Evolutionary conservation across 257 asterid genomes (phyloP), one percentile per base, ranked within the genome.

Genomic region (Forsythia suspensa): DNA sequence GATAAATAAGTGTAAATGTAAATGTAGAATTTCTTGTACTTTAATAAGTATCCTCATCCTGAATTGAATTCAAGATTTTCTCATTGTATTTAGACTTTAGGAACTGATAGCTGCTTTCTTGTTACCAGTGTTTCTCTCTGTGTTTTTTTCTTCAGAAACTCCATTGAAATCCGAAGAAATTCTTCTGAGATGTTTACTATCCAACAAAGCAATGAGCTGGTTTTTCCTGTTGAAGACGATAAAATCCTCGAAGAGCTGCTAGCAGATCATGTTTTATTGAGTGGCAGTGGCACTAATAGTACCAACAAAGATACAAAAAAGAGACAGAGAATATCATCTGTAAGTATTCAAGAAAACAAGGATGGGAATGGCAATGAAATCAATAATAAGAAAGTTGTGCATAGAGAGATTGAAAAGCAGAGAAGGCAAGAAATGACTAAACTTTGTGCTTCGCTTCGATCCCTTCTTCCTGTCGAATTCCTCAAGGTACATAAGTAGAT

Each of bases 351-450:
- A n/a, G 46, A 20, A 70, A 41, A 69, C 11, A 65, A 2, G 6
- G 71, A 61, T 38, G 15, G 34, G 2, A 10, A 6, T 9, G 51
- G 40, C 42, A 59, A 76, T 41, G 79, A 51, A 18, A 1, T 57
- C 65, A 72, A 40, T 73, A 80, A 21, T 9, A 82, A 42, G 57
- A 86, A 55, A 85, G 72, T 79, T 59, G 59, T 84, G 74, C 94
- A 83, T 41, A 79, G 90, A 41, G 90, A 89, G 44, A 78, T 85
- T 6, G 90, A 87, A 41, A 72, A 80, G 68, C 86, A 81, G 18
- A 83, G 91, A 78, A 83, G 93, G 81, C 88, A 73, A 69, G 84
- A 87, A 42, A 87, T 84, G 91, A 63, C 89, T 0, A 36, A 63
- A 3, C 90, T 82, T 72, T 65, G 52, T 36, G 73, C 81, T 67